These are phyloP conservation scores for Eleusine coracana DNA, from an alignment of 176 grass and related monocot genomes.

Conservation along the genomic window DNA sequence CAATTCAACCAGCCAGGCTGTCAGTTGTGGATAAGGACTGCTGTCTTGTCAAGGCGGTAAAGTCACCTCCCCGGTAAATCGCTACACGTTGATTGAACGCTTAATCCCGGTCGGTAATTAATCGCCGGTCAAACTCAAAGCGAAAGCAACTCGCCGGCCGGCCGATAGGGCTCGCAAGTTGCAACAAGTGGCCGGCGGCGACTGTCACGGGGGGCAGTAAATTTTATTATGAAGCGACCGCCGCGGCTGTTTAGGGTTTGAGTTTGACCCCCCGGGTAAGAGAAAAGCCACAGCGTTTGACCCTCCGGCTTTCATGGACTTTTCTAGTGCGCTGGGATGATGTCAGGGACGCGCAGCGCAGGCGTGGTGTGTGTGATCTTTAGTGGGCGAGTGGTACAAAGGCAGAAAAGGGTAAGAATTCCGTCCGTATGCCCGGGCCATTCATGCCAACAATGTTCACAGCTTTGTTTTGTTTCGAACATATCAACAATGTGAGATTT, in stretches of 20 bases:
- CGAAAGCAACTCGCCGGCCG: not conserved
- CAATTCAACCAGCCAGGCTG: constrained; percentile 47
- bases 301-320: constrained; percentile 7
- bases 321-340: not conserved
- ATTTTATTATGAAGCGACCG: not conserved
- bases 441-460: constrained; percentile 16
- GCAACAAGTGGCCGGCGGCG: not conserved
- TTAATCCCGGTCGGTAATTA: not conserved
- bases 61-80: constrained; percentile 43
- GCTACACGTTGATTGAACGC: not conserved
- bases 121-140: constrained; percentile 41
- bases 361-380: not conserved
- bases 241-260: not conserved
- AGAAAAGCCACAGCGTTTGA: constrained; percentile 37
- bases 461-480: not conserved
- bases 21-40: constrained; percentile 45
- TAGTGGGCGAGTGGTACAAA: not conserved
- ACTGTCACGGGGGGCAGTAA: not conserved
- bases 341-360: not conserved
- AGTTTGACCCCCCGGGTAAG: constrained; percentile 19
- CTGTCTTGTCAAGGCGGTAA: constrained; percentile 43
- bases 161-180: not conserved
- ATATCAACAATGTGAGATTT: too few relatives aligned
- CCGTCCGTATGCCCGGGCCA: not conserved
- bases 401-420: not conserved